Conservation (phyloP, 108 stramenopile genomes). For the Poteriospumella lacustris region DNA sequence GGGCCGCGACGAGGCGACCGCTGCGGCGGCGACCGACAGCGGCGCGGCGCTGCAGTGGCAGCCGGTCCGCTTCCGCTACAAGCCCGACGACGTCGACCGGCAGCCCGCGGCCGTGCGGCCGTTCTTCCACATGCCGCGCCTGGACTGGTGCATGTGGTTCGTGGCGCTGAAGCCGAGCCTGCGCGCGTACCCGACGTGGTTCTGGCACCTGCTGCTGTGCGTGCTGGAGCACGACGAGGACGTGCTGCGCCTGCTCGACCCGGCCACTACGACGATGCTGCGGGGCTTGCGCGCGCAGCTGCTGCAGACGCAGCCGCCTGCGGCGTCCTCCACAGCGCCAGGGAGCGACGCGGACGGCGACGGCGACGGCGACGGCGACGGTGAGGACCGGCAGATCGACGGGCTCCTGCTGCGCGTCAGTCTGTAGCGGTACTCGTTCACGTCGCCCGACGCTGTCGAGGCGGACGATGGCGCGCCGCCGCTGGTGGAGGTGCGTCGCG, state of each 20-base stretch:
- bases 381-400: too few relatives aligned
- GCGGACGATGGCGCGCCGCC: too few relatives aligned
- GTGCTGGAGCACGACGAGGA: not conserved
- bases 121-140: not conserved
- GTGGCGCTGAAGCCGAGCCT: not conserved
- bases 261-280: not conserved
- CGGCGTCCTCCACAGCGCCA: too few relatives aligned
- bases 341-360: too few relatives aligned
- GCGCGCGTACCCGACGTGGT: not conserved
- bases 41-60: too few relatives aligned
- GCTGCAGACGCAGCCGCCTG: too few relatives aligned
- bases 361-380: too few relatives aligned
- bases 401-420: too few relatives aligned
- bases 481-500: too few relatives aligned
- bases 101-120: not conserved
- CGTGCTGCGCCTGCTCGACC: not conserved
- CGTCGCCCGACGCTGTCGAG: too few relatives aligned
- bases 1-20: not conserved
- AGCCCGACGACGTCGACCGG: not conserved
- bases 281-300: not conserved
- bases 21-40: too few relatives aligned
- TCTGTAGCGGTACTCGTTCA: too few relatives aligned
- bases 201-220: not conserved
- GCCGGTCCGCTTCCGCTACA: not conserved
- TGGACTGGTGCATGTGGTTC: not conserved